Evolutionary conservation across 257 asterid species (phyloP), one percentile per base, ranked within the genome.

Genomic region (Ballota nigra): DNA sequence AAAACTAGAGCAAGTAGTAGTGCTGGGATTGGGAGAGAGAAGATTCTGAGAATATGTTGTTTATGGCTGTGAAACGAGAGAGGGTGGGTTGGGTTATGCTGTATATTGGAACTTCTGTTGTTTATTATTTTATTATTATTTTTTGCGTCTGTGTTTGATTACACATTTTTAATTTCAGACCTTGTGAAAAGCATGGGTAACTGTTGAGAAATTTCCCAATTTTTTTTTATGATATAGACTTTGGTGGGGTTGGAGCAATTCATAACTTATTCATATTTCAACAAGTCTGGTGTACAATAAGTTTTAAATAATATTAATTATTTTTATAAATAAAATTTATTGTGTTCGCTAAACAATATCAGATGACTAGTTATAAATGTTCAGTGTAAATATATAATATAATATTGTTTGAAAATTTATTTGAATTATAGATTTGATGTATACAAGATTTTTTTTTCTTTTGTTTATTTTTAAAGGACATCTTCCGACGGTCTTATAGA

Each of bases 21-120:
- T 40, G 66, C 8, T 20, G 4, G 67, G 83, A 77, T 41, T 47
- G 82, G 71, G 75, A 22, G 58, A 77, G 67, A 73, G 85, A 78
- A 88, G 94, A 86, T 91, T 85, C 90, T 66, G 40, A 60, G 88
- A 81, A 81, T 84, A 84, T 83, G 85, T 80, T 79, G 84, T 58
- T 76, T 69, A 73, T 74, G 83, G 87, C 72, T 63, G 70, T 47
- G 70, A 34, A 47, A 20, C 10, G 49, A 76, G 68, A 45, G 73
- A 58, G 69, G 59, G 52, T 18, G 24, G 20, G 0, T n/a, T n/a
- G 38, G 31, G 43, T 1, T 23, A 29, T 19, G 73, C 29, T 65
- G 63, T 55, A 71, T 59, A 72, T 19, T 66, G 62, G 9, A 66
- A 60, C 45, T 64, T 69, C 70, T 68, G 75, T 73, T 75, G 71